These are phyloP conservation scores for Elaphomyces granulatus DNA, from an alignment of 495 filamentous ascomycete species.

Conservation along the genomic window DNA sequence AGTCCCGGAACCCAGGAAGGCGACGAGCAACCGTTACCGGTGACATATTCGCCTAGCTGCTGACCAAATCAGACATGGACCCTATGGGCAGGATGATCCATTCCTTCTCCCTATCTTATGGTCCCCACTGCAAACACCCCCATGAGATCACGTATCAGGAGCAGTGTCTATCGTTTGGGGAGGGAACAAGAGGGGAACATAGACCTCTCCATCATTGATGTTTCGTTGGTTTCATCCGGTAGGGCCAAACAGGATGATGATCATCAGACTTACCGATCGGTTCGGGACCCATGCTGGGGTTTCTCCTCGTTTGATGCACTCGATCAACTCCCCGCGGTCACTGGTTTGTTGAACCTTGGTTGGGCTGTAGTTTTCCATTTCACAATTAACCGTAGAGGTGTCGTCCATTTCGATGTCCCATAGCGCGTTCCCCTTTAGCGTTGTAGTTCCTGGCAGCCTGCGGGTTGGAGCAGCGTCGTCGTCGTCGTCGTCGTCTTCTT, in stretches of 20 bases:
- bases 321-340: slow-evolving; percentile 67
- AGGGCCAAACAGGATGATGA: too few species aligned
- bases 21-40: not conserved
- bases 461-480: too few species aligned
- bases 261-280: slow-evolving; percentile 42
- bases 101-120: too few species aligned
- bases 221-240: too few species aligned
- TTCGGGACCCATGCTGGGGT: slow-evolving; percentile 60
- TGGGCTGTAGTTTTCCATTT: slow-evolving; percentile 3
- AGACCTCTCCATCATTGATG: too few species aligned
- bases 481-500: slow-evolving; percentile 2
- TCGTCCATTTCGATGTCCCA: slow-evolving; percentile 4
- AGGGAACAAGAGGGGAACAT: too few species aligned
- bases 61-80: too few species aligned
- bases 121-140: too few species aligned
- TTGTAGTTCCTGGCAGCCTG: not conserved
- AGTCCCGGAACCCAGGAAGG: not conserved
- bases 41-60: not conserved
- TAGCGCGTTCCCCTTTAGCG: not conserved
- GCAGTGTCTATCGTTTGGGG: too few species aligned
- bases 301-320: slow-evolving; percentile 67
- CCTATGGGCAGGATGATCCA: too few species aligned
- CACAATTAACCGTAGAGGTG: not conserved
- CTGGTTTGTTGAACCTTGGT: slow-evolving; percentile 15
- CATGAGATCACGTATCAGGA: too few species aligned